Percentiles rank a stretch among this genome's conserved stretches.
These are phyloP conservation scores for Tephrocybe sp. DNA, from an alignment of 768 basidiomycete species.

Conservation along the genomic window DNA sequence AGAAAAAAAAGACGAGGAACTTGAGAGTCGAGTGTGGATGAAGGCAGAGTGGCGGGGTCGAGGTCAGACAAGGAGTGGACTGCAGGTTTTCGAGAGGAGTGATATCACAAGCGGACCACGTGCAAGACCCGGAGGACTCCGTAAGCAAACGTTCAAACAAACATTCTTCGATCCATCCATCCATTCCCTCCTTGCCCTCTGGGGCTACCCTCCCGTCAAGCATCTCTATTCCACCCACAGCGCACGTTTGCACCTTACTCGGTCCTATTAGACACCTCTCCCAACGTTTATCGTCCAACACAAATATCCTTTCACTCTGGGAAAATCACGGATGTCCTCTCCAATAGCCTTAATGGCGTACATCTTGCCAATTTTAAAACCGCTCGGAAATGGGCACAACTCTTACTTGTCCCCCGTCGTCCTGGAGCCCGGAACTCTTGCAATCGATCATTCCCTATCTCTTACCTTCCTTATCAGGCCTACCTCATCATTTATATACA, in stretches of 20 bases:
- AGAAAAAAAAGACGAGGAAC: conserved; percentile 13
- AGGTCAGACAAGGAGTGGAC: conserved; percentile 1
- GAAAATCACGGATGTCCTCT: neutral
- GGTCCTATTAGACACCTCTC: neutral
- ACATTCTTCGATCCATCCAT: conserved; percentile 11
- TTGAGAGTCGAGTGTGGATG: neutral
- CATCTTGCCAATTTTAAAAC: conserved; percentile 1
- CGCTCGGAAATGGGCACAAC: conserved; percentile 5
- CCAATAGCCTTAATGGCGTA: conserved; percentile 11
- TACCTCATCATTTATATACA: conserved; percentile 2
- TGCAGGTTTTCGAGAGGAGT: conserved; percentile 12
- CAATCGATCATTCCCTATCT: neutral
- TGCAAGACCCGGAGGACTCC: conserved; percentile 29
- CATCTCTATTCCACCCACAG: neutral
- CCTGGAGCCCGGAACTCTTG: neutral
- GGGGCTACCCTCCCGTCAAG: neutral
- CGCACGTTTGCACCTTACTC: conserved; percentile 18
- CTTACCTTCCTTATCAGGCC: conserved; percentile 8
- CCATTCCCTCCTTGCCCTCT: neutral
- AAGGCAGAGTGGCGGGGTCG: neutral
- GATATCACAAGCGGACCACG: conserved; percentile 27
- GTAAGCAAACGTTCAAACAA: conserved; percentile 20
- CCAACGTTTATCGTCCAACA: conserved; percentile 9
- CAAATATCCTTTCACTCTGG: conserved; percentile 1
- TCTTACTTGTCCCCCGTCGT: neutral